Base-by-base conservation (phyloP, 768 basidiomycete species). In the Gymnopilus dilepis region DNA sequence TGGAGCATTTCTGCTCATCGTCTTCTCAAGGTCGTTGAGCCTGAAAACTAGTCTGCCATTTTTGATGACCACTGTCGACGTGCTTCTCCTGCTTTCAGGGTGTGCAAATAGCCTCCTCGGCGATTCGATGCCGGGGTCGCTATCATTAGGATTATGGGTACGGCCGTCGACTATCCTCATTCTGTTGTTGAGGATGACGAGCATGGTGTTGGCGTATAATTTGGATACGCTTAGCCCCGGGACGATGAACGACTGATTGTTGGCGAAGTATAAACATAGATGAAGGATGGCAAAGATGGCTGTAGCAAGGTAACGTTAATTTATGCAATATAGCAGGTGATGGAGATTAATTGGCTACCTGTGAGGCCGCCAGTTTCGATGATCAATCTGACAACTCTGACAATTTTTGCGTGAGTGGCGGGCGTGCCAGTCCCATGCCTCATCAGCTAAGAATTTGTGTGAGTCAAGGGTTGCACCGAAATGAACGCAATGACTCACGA, bases 331-430 rank as follows among this genome's bases (percentile, higher is more conserved):
- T 26, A 54, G 24, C 43, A 11, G 19, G n/a, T 28, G 38, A 15
- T n/a, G 28, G 6, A 12, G 15, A 21, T n/a, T 48, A 51, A n/a
- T n/a, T 17, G 51, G 62, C 22, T 56, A 74, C 73, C 73, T 51
- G 72, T 74, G 1, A 76, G 56, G 17, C 66, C 65, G 11, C 74
- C 74, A 19, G 73, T 74, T 55, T 76, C 74, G 33, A 76, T 66
- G 26, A 71, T 64, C 19, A 74, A 59, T 26, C 67, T 59, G 5
- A 76, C 64, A 24, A 76, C 64, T 31, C 70, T 70, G 3, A 72
- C 69, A n/a, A 76, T 65, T 62, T 67, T 65, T 42, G 64, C 57
- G 53, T 76, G 73, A 0, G 73, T 76, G 0, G 65, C 47, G 28
- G 59, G 64, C 31, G 73, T 60, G 5, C 73, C 73, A 11, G 73